These are phyloP conservation scores for Backusella luteola DNA, from an alignment of 192 early-diverging fungal genomes.

Conservation along the genomic window DNA sequence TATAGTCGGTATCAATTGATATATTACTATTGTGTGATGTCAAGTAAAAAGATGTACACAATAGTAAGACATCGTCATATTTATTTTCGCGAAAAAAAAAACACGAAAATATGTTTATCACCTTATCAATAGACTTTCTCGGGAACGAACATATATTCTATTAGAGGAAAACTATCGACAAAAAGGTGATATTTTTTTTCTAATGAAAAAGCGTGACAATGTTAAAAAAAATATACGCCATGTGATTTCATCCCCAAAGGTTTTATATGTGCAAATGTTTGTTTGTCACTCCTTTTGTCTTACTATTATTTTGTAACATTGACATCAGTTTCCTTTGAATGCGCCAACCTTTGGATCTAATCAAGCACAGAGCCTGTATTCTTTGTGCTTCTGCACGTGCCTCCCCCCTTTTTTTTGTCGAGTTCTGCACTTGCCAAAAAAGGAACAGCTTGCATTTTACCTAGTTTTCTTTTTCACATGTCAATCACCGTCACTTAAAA, in stretches of 20 bases:
- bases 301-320: background rate
- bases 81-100: background rate
- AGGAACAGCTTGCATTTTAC: background rate
- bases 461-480: background rate
- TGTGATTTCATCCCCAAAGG: constrained; percentile 2
- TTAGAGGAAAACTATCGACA: background rate
- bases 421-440: background rate
- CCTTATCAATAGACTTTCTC: background rate
- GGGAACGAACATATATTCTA: background rate
- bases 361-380: background rate
- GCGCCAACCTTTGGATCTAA: background rate
- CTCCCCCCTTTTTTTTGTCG: background rate
- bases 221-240: background rate
- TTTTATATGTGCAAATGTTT: background rate
- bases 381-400: background rate
- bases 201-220: background rate
- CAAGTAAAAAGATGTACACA: too few species aligned
- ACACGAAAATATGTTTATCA: background rate
- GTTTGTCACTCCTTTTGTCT: background rate
- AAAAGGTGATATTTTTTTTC: background rate
- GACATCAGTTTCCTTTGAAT: background rate
- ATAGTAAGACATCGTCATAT: background rate
- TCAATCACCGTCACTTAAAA: too few species aligned
- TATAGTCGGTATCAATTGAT: too few species aligned
- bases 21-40: too few species aligned